These are phyloP conservation scores for Coniella lustricola DNA, from an alignment of 2,329 filamentous ascomycete species.

Conservation along the genomic window DNA sequence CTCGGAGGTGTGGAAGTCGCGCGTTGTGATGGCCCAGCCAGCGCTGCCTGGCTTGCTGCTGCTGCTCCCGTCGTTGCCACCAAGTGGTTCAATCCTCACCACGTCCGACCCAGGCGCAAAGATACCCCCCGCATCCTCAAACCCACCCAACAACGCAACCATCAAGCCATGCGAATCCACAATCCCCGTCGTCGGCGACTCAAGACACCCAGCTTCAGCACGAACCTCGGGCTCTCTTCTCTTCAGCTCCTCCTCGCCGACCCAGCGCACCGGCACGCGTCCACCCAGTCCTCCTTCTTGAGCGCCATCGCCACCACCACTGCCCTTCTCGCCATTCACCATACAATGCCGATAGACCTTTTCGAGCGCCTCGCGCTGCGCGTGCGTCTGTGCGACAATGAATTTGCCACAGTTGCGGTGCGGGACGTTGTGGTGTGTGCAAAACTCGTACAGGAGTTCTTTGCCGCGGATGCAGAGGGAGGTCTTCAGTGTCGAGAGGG, in stretches of 20 bases:
- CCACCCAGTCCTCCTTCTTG: constrained; percentile 22
- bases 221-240: constrained; percentile 67
- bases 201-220: constrained; percentile 67
- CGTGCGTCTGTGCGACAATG: constrained; percentile 79
- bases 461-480: constrained; percentile 73
- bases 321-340: too few species aligned
- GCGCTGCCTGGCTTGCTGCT: constrained; percentile 31
- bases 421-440: constrained; percentile 57
- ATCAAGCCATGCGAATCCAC: constrained; percentile 82
- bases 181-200: constrained; percentile 81
- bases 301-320: constrained; percentile 1
- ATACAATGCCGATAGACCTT: constrained; percentile 39
- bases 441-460: constrained; percentile 71
- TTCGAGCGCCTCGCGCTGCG: constrained; percentile 59
- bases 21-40: constrained; percentile 64
- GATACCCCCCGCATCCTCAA: constrained; percentile 71
- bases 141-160: constrained; percentile 67
- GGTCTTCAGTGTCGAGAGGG: constrained; percentile 65
- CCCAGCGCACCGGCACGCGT: constrained; percentile 65
- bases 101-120: constrained; percentile 65
- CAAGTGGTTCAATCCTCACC: constrained; percentile 45
- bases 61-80: constrained; percentile 20
- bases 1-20: constrained; percentile 39
- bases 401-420: constrained; percentile 80
- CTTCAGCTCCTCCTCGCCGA: constrained; percentile 55